These are phyloP conservation scores for Trichophyton equinum DNA, from an alignment of 2,329 filamentous ascomycete genomes.

Conservation along the genomic window DNA sequence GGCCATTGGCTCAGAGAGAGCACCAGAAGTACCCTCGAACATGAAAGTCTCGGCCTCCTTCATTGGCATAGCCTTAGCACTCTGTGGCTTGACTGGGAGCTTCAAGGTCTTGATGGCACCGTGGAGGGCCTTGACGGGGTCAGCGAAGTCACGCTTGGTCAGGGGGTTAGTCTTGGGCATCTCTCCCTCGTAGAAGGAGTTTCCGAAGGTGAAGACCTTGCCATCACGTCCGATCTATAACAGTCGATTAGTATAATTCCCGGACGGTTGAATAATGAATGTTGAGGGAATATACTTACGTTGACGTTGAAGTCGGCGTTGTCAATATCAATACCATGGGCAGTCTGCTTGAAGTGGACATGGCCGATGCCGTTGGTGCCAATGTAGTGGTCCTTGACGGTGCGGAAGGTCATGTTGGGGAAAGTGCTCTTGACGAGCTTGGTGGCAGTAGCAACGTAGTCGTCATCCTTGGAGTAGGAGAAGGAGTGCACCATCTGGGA, in stretches of 20 bases:
- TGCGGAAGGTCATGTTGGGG: slow-evolving; percentile 8
- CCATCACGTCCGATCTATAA: slow-evolving; percentile 10
- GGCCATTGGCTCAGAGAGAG: slow-evolving; percentile 9
- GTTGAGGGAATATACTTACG: slow-evolving; percentile 5
- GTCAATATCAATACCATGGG: slow-evolving; percentile 10
- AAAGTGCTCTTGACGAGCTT: slow-evolving; percentile 8
- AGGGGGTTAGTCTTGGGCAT: slow-evolving; percentile 9
- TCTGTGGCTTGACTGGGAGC: slow-evolving; percentile 9
- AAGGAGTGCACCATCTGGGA: slow-evolving; percentile 4
- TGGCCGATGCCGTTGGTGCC: slow-evolving; percentile 11
- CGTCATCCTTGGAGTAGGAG: neutral
- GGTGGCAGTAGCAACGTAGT: slow-evolving; percentile 10
- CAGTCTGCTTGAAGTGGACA: slow-evolving; percentile 11
- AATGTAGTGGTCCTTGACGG: slow-evolving; percentile 11
- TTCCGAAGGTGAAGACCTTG: slow-evolving; percentile 12
- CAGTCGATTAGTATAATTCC: no score
- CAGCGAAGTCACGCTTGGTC: slow-evolving; percentile 8
- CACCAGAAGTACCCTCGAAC: slow-evolving; percentile 11
- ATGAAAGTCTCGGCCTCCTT: slow-evolving; percentile 9
- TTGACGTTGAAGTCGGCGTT: slow-evolving; percentile 13
- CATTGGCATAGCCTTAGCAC: slow-evolving; percentile 7
- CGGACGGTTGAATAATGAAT: neutral
- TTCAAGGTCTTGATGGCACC: slow-evolving; percentile 7
- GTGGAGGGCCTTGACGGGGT: slow-evolving; percentile 10
- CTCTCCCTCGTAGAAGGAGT: slow-evolving; percentile 10